phyloP scores from a whole-genome alignment of 257 asterid species.

The Linaria vulgaris region DNA sequence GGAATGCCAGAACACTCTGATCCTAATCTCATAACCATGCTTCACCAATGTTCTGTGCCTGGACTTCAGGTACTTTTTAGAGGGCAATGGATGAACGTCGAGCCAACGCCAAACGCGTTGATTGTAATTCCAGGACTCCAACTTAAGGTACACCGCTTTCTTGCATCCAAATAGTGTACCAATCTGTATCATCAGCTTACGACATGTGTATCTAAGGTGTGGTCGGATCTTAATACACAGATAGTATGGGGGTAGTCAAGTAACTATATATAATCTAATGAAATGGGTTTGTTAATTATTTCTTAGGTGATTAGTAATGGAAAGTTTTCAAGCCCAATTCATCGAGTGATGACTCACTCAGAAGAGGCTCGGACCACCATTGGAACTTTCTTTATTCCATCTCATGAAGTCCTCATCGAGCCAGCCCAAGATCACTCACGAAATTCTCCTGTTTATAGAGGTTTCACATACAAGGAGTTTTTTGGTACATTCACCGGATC shows the following conservation, averaged over 20 bases:
- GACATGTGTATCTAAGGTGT: too few species aligned
- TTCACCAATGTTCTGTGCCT: slow-evolving; percentile 47
- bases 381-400: slow-evolving; percentile 50
- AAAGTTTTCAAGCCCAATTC: slow-evolving; percentile 42
- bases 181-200: too few species aligned
- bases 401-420: slow-evolving; percentile 39
- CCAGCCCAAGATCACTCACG: slow-evolving; percentile 34
- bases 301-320: slow-evolving; percentile 61
- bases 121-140: slow-evolving; percentile 48
- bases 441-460: slow-evolving; percentile 29
- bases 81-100: slow-evolving; percentile 54
- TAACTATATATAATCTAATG: too few species aligned
- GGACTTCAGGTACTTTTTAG: slow-evolving; percentile 50
- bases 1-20: slow-evolving; percentile 67
- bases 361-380: slow-evolving; percentile 46
- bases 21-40: slow-evolving; percentile 63
- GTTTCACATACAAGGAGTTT: slow-evolving; percentile 52
- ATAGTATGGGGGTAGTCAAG: too few species aligned
- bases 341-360: slow-evolving; percentile 56
- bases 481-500: slow-evolving; percentile 20
- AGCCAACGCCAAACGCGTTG: slow-evolving; percentile 44
- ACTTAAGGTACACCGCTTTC: slow-evolving; percentile 33
- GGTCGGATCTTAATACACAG: too few species aligned
- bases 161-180: too few species aligned
- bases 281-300: not conserved